Evolutionary conservation across 2,329 filamentous ascomycete species (phyloP), one percentile per base, ranked within the genome.

Genomic region (Pseudocercospora fijiensis): DNA sequence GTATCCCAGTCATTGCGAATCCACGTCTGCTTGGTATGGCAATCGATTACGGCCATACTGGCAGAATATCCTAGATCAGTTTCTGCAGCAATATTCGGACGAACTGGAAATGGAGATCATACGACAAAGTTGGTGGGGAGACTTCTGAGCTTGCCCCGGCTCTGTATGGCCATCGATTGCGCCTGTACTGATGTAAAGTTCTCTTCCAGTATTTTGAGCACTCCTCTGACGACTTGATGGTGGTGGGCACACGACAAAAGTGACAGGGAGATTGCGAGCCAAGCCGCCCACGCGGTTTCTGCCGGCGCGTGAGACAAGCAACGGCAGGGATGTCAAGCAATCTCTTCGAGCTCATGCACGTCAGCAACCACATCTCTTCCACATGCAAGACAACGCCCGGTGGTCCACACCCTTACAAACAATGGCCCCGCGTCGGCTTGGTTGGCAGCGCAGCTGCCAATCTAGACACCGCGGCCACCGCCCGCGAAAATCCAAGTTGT

Each of bases 1-100:
- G 79, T 82, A 79, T 66, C 80, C 79, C 1, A 70, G 74, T n/a
- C 82, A 80, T 67, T 81, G 78, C 78, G 78, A 80, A 64, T 78
- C 77, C 60, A 78, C 77, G 10, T 73, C 71, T 11, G 75, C 76
- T 2, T 74, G 71, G 63, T 74, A 80, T 71, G 78, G 78, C n/a
- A 82, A 79, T 43, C 20, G 33, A 22, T 24, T 49, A 18, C 18
- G 18, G 11, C 18, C 45, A 49, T 49, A 22, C 13, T 49, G 45
- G 45, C 45, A 49, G 45, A 13, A 24, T 13, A 18, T 16, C 10
- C 20, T 49, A 7, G 45, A 49, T 24, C 45, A 26, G 24, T 20
- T 49, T 11, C 45, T 49, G 22, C 18, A 49, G 18, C 45, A 18
- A 20, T 49, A 22, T 49, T 16, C 45, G 20, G 45, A 49, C 10